Conservation (phyloP, 192 early-diverging fungal genomes). For the Podila clonocystis region DNA sequence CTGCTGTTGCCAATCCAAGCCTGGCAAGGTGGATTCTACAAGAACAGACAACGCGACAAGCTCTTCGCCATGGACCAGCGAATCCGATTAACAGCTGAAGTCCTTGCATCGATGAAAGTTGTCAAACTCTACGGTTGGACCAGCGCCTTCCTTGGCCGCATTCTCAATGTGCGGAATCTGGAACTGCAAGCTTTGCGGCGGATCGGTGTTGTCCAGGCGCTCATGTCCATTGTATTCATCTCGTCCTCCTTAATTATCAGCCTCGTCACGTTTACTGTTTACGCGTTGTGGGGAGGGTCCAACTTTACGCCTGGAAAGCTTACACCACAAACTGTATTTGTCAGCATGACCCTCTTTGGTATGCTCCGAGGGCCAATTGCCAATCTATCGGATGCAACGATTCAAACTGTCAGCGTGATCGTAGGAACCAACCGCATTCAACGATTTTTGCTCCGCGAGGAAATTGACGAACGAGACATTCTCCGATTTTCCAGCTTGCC, state of each 20-base stretch:
- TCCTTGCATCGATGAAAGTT: constrained; percentile 41
- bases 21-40: constrained; percentile 30
- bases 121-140: constrained; percentile 55
- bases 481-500: constrained; percentile 17
- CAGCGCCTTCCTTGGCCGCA: constrained; percentile 27
- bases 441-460: constrained; percentile 46
- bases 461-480: constrained; percentile 25
- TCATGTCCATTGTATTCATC: constrained; percentile 45
- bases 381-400: constrained; percentile 67
- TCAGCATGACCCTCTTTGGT: constrained; percentile 70
- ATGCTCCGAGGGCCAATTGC: constrained; percentile 65
- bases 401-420: constrained; percentile 59
- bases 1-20: constrained; percentile 36
- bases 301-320: constrained; percentile 37
- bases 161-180: constrained; percentile 18
- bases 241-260: constrained; percentile 47
- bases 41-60: constrained; percentile 24
- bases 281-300: constrained; percentile 36
- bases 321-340: constrained; percentile 65
- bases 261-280: constrained; percentile 33
- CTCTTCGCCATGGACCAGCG: constrained; percentile 50
- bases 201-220: constrained; percentile 29
- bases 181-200: constrained; percentile 29
- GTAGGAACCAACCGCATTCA: constrained; percentile 67
- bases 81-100: constrained; percentile 47